Evolutionary conservation across 345 rosid species (phyloP).

Genomic region (Cardiospermum halicacabum): DNA sequence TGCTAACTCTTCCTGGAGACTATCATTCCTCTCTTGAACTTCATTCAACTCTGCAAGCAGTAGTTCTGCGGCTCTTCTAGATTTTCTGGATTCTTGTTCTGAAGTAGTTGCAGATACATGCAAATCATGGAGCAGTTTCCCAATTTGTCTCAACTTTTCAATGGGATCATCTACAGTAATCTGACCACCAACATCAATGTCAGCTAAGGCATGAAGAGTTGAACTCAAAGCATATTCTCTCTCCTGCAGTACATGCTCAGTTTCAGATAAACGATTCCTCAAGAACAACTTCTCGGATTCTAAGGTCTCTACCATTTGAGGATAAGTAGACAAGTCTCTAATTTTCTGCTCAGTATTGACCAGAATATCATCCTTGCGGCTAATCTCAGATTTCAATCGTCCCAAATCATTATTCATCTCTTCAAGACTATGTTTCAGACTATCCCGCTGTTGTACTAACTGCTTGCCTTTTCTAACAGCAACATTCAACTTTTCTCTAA

Average conservation of each 20-base stretch:
- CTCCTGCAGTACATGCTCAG: constrained; percentile 53
- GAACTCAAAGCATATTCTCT: constrained; percentile 44
- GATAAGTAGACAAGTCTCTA: constrained; percentile 47
- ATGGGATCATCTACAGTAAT: constrained; percentile 48
- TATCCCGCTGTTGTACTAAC: constrained; percentile 83
- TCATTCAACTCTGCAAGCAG: constrained; percentile 86
- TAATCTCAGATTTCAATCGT: constrained; percentile 61
- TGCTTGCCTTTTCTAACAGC: constrained; percentile 97
- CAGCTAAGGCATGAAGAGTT: constrained; percentile 42
- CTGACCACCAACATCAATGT: constrained; percentile 56
- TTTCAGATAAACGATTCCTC: constrained; percentile 57
- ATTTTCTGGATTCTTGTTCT: constrained; percentile 71
- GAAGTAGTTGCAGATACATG: constrained; percentile 48
- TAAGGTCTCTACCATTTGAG: constrained; percentile 43
- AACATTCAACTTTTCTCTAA: constrained; percentile 79
- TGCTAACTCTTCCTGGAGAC: constrained; percentile 72
- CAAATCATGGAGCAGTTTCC: constrained; percentile 47
- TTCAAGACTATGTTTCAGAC: constrained; percentile 69
- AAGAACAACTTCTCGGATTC: constrained; percentile 57
- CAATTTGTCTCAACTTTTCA: constrained; percentile 53
- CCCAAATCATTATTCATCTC: constrained; percentile 58
- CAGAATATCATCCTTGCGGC: constrained; percentile 42
- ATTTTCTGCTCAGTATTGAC: constrained; percentile 53
- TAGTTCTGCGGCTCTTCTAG: constrained; percentile 84
- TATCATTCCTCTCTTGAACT: constrained; percentile 91